Evolutionary conservation across 2,329 filamentous ascomycete genomes (phyloP).

Genomic region (Cyclaneusma minus): DNA sequence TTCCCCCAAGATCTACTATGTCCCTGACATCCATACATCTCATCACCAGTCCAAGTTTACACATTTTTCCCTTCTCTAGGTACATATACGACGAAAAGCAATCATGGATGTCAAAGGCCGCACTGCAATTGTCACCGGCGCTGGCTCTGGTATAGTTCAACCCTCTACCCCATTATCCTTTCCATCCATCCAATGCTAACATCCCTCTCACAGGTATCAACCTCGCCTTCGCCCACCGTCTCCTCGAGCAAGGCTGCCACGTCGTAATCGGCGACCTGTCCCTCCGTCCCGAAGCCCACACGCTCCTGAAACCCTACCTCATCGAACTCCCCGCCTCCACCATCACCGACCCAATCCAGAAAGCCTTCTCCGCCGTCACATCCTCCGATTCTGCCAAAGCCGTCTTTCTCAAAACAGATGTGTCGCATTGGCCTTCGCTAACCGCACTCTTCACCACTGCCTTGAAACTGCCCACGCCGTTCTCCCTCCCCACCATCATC

Average conservation of each 20-base stretch:
- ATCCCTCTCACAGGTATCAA: constrained; percentile 27
- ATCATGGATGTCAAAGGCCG: constrained; percentile 25
- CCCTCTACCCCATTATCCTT: neutral
- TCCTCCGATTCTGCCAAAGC: constrained; percentile 15
- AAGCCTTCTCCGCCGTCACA: constrained; percentile 10
- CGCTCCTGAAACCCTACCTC: too few relatives aligned
- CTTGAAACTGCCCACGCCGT: too few relatives aligned
- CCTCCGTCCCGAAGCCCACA: constrained; percentile 25
- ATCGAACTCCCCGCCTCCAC: constrained; percentile 5
- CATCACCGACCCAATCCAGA: constrained; percentile 2
- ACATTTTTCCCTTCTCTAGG: too few relatives aligned
- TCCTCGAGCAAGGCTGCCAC: constrained; percentile 26
- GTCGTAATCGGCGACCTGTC: constrained; percentile 28
- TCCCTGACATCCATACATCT: too few relatives aligned
- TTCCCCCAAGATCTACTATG: too few relatives aligned
- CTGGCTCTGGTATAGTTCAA: constrained; percentile 29
- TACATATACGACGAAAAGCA: too few relatives aligned
- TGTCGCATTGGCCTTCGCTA: constrained; percentile 25
- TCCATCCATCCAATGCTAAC: constrained; percentile 2
- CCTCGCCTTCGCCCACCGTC: constrained; percentile 25
- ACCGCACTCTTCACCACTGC: constrained; percentile 20
- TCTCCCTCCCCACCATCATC: constrained; percentile 27
- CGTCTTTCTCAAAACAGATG: constrained; percentile 28
- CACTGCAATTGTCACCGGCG: constrained; percentile 37
- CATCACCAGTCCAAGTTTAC: too few relatives aligned